Conservation (phyloP, 139 green algal species). For the Pleodorina starrii region DNA sequence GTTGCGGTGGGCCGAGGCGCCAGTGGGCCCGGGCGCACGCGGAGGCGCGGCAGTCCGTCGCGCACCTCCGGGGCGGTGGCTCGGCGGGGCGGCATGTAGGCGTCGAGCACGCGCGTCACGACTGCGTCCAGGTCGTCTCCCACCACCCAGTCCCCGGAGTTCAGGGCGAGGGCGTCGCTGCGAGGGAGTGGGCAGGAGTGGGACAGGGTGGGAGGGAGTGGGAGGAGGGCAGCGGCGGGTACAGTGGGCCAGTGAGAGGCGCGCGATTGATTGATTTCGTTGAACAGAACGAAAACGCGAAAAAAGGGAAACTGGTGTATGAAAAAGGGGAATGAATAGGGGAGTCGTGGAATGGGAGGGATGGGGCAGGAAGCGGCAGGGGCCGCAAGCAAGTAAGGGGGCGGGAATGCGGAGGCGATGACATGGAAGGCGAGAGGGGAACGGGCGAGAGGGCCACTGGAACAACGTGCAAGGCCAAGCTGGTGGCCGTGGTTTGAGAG, state of each 20-base stretch:
- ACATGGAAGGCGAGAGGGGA: too few relatives aligned
- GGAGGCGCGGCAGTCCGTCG: not conserved
- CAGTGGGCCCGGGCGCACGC: not conserved
- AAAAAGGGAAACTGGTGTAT: not conserved
- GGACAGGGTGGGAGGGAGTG: not conserved
- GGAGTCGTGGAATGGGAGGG: too few relatives aligned
- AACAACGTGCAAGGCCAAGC: too few relatives aligned
- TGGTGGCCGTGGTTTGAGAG: too few relatives aligned
- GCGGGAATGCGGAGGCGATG: too few relatives aligned
- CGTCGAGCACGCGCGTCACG: conserved; percentile 33
- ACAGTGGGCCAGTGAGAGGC: too few relatives aligned
- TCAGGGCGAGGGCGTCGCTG: not conserved
- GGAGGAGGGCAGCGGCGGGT: not conserved
- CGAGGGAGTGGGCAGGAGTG: not conserved
- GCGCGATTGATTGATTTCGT: not conserved
- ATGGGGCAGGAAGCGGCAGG: too few relatives aligned
- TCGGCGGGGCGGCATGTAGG: conserved; percentile 2
- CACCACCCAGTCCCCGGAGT: conserved; percentile 41
- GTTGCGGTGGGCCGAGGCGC: not conserved
- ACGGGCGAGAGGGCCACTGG: too few relatives aligned
- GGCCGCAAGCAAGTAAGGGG: too few relatives aligned
- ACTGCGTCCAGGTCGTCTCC: conserved; percentile 45
- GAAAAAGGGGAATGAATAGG: too few relatives aligned
- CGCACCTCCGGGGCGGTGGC: not conserved
- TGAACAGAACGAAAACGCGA: not conserved